Evolutionary conservation across 495 filamentous ascomycete genomes (phyloP).

Genomic region (Physcia stellaris): DNA sequence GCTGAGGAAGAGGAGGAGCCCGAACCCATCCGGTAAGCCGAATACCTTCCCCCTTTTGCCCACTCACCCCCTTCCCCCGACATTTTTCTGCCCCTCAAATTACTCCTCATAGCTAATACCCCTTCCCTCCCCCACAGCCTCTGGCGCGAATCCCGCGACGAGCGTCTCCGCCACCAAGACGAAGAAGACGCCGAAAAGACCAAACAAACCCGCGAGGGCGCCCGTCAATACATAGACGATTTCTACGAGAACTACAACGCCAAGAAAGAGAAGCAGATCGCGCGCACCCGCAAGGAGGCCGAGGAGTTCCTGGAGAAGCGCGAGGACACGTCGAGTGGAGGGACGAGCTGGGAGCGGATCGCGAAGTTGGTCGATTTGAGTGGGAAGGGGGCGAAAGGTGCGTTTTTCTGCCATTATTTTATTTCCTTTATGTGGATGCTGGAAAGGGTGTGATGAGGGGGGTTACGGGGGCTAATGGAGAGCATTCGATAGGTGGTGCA

Average conservation of each 20-base stretch:
- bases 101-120: constrained; percentile 2
- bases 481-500: no score
- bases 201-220: constrained; percentile 66
- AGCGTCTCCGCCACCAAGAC: constrained; percentile 59
- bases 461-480: no score
- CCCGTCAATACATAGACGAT: constrained; percentile 83
- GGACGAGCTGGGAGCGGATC: constrained; percentile 97
- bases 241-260: constrained; percentile 99
- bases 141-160: constrained; percentile 85
- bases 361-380: constrained; percentile 92
- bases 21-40: constrained; percentile 57
- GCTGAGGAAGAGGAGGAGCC: constrained; percentile 59
- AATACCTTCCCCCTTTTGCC: not conserved
- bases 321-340: constrained; percentile 84
- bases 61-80: not conserved
- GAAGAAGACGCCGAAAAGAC: constrained; percentile 67
- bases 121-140: constrained; percentile 27
- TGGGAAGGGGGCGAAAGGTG: constrained; percentile 77
- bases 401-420: no score
- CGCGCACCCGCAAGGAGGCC: constrained; percentile 77
- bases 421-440: no score
- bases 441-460: no score
- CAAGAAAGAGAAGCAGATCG: constrained; percentile 83
- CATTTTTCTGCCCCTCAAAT: not conserved
- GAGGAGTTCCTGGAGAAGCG: constrained; percentile 80